phyloP scores from a whole-genome alignment of 179 eudicot species.

The Patellifolia procumbens region DNA sequence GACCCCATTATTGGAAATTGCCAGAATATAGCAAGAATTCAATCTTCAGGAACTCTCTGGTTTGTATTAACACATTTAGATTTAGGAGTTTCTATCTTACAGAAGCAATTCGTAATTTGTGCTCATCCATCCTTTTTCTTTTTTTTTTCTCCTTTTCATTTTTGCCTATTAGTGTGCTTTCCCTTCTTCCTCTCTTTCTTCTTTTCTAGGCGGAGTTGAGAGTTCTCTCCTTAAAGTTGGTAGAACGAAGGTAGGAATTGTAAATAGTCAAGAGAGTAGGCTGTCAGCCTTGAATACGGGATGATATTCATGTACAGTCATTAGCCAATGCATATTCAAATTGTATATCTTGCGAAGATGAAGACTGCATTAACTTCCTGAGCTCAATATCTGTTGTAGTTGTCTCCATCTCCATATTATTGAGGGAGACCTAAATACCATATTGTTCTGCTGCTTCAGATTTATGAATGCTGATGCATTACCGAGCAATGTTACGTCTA shows the following conservation, averaged over 20 bases:
- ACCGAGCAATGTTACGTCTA: neutral
- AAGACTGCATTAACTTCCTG: slow-evolving; percentile 6
- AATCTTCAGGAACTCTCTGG: too few species aligned
- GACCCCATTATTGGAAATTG: slow-evolving; percentile 9
- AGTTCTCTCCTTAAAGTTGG: slow-evolving; percentile 20
- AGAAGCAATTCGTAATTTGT: slow-evolving; percentile 25
- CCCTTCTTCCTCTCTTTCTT: slow-evolving; percentile 8
- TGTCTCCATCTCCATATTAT: neutral
- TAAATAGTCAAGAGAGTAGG: slow-evolving; percentile 33
- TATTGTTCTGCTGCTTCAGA: neutral
- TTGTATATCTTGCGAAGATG: slow-evolving; percentile 27
- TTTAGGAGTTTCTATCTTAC: slow-evolving; percentile 20
- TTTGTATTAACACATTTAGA: slow-evolving; percentile 25
- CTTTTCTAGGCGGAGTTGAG: slow-evolving; percentile 12
- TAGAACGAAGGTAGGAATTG: slow-evolving; percentile 37
- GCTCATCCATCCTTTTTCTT: slow-evolving; percentile 18
- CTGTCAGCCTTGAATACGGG: slow-evolving; percentile 25
- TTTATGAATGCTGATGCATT: neutral
- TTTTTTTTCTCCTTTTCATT: slow-evolving; percentile 14
- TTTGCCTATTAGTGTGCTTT: slow-evolving; percentile 20
- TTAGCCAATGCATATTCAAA: slow-evolving; percentile 18
- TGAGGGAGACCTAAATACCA: neutral
- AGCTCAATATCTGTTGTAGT: neutral
- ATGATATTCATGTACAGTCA: slow-evolving; percentile 35
- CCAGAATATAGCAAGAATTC: slow-evolving; percentile 8